Evolutionary conservation across 1,284 basidiomycete genomes (phyloP).

Genomic region (Coniferiporia weirii): DNA sequence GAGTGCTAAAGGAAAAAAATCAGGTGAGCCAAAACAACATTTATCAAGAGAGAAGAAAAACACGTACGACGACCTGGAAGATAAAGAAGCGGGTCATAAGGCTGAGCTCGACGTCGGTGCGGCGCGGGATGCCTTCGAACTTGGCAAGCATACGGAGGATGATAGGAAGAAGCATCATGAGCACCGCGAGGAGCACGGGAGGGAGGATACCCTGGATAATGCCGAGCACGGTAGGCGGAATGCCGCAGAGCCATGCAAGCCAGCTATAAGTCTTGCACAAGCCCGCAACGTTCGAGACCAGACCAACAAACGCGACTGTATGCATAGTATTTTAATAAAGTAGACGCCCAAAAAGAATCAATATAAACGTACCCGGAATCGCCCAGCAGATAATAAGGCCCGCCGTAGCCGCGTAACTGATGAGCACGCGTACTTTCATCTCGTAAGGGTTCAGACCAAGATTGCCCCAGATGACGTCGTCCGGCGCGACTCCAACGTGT

Average conservation of each 20-base stretch:
- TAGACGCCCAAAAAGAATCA: background rate
- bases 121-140: slow-evolving; percentile 79
- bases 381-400: slow-evolving; percentile 71
- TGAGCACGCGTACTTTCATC: slow-evolving; percentile 54
- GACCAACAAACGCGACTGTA: slow-evolving; percentile 77
- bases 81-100: slow-evolving; percentile 90
- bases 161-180: slow-evolving; percentile 91
- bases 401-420: slow-evolving; percentile 59
- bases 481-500: slow-evolving; percentile 73
- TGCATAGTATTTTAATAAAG: background rate
- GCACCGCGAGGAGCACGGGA: slow-evolving; percentile 76
- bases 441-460: slow-evolving; percentile 89
- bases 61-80: slow-evolving; percentile 82
- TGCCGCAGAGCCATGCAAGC: slow-evolving; percentile 78
- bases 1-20: slow-evolving; percentile 54
- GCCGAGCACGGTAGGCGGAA: slow-evolving; percentile 63
- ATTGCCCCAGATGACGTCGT: slow-evolving; percentile 91
- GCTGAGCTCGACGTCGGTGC: slow-evolving; percentile 80
- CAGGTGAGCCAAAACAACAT: slow-evolving; percentile 1
- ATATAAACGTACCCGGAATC: slow-evolving; percentile 38
- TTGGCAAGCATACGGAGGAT: slow-evolving; percentile 72
- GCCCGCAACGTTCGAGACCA: slow-evolving; percentile 76
- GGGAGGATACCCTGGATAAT: slow-evolving; percentile 92
- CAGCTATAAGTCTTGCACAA: slow-evolving; percentile 64
- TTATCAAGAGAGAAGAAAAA: background rate